Conservation (phyloP, 2,329 filamentous ascomycete genomes). For the Thielaviopsis euricoi region DNA sequence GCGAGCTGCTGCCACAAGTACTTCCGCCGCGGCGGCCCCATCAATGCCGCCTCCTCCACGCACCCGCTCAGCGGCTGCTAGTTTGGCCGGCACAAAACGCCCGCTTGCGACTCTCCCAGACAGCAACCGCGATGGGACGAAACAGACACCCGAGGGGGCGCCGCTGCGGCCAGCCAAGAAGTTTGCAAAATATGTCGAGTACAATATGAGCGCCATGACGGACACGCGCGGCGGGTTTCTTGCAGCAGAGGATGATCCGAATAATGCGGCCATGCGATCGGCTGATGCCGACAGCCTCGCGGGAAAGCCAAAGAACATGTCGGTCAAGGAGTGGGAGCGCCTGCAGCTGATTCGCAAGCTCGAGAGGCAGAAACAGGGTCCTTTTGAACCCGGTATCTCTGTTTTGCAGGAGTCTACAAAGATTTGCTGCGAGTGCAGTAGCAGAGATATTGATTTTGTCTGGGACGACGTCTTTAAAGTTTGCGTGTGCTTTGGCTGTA, state of each 20-base stretch:
- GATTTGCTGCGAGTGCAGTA: conserved; percentile 69
- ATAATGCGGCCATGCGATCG: conserved; percentile 53
- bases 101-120: conserved; percentile 31
- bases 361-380: conserved; percentile 57
- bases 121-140: conserved; percentile 26
- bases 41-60: conserved; percentile 21
- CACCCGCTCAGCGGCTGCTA: conserved; percentile 30
- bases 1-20: conserved; percentile 42
- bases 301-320: conserved; percentile 74
- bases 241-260: conserved; percentile 77
- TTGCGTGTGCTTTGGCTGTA: conserved; percentile 66
- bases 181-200: conserved; percentile 89
- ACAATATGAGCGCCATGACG: conserved; percentile 95
- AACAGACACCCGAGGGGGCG: conserved; percentile 42
- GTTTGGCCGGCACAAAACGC: conserved; percentile 4
- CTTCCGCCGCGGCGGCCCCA: conserved; percentile 32
- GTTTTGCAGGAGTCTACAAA: conserved; percentile 52
- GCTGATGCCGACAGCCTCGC: conserved; percentile 27
- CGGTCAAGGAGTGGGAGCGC: conserved; percentile 77
- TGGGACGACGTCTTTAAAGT: conserved; percentile 76
- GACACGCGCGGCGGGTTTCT: conserved; percentile 96
- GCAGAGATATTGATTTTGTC: conserved; percentile 80
- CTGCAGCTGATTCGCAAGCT: conserved; percentile 59
- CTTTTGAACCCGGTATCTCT: conserved; percentile 80
- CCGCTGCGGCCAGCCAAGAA: conserved; percentile 62